Evolutionary conservation across 148 eudicot species (phyloP), one percentile per base, ranked within the genome.

Genomic region (Chenopodium quinoa): DNA sequence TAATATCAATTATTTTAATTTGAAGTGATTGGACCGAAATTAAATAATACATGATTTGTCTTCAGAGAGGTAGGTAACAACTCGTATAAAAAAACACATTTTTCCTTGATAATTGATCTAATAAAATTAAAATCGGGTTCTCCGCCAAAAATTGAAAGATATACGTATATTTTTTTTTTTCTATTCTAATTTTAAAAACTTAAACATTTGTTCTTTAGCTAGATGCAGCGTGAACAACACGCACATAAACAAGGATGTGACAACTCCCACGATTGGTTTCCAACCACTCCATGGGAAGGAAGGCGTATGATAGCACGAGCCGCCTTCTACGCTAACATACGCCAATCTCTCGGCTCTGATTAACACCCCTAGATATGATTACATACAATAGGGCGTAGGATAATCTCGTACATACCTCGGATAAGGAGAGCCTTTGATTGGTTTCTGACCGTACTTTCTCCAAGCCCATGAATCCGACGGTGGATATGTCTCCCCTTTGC

Each of bases 391-490:
- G 13, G 48, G 67, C 16, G 27, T 50, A 69, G 4, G 17, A 58
- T 73, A 69, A 1, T 27, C 48, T 65, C 7, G 48, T 79, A 79
- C 80, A 62, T 72, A 91, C 93, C 93, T 91, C 9, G 91, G 93
- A 73, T 89, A 91, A 70, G 93, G 92, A 32, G 93, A 89, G 5
- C 94, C 94, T 81, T 91, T 91, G 84, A 91, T 91, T 10, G 92
- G 94, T 80, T 91, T 91, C 70, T 91, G 94, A 10, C 94, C 94
- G 81, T 91, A 91, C 67, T 91, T 91, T 79, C 94, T 88, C 94
- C 94, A 90, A 22, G 94, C 87, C 94, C 94, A 91, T 27, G 92
- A 89, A 91, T 91, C 92, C 13, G 91, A 84, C 73, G 94, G 94
- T 54, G 95, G 95, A 85, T 88, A 90, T 10, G 87, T 85, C 32